A percentile compares a stretch with the other conserved stretches of the same genome.
Evolutionary conservation across 2,329 filamentous ascomycete genomes (phyloP).

Genomic region (Tolypocladium guangdongense): DNA sequence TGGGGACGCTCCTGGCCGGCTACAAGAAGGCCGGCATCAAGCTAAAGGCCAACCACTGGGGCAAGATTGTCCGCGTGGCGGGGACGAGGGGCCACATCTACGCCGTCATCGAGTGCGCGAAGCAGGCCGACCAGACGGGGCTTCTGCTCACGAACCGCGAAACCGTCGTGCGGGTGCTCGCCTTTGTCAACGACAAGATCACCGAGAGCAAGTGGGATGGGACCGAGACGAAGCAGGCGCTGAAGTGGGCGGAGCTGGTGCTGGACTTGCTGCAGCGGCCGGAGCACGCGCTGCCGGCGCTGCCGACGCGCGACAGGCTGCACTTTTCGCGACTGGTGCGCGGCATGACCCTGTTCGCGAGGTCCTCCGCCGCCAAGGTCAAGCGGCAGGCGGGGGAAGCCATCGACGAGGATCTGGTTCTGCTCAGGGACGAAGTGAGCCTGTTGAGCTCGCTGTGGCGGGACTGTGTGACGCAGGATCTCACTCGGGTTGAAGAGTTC

Average conservation of each 20-base stretch:
- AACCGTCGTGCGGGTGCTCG: slow-evolving; percentile 20
- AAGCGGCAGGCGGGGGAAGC: slow-evolving; percentile 12
- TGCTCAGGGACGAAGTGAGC: slow-evolving; percentile 18
- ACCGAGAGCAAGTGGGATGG: slow-evolving; percentile 22
- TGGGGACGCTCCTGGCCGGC: slow-evolving; percentile 40
- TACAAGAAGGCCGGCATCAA: slow-evolving; percentile 30
- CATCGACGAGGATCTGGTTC: slow-evolving; percentile 12
- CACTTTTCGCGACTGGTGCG: slow-evolving; percentile 17
- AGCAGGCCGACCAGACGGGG: slow-evolving; percentile 33
- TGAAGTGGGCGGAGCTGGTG: slow-evolving; percentile 34
- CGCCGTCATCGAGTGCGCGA: slow-evolving; percentile 39
- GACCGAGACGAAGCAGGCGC: slow-evolving; percentile 27
- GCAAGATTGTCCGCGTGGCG: slow-evolving; percentile 30
- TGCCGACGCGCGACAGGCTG: slow-evolving; percentile 8
- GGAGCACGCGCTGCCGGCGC: slow-evolving; percentile 20
- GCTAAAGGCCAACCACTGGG: slow-evolving; percentile 22
- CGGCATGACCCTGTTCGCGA: slow-evolving; percentile 19
- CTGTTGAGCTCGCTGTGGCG: slow-evolving; percentile 17
- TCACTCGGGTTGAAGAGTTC: slow-evolving; percentile 13
- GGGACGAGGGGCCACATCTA: slow-evolving; percentile 29
- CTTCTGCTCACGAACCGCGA: slow-evolving; percentile 31
- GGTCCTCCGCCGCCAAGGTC: slow-evolving; percentile 14
- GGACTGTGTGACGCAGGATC: slow-evolving; percentile 7
- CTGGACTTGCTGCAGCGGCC: slow-evolving; percentile 37
- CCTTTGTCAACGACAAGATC: slow-evolving; percentile 25